Percentiles rank a stretch among this genome's conserved stretches.
These are phyloP conservation scores for Geoglossum cookeanum DNA, from an alignment of 2,329 filamentous ascomycete genomes.

Conservation along the genomic window DNA sequence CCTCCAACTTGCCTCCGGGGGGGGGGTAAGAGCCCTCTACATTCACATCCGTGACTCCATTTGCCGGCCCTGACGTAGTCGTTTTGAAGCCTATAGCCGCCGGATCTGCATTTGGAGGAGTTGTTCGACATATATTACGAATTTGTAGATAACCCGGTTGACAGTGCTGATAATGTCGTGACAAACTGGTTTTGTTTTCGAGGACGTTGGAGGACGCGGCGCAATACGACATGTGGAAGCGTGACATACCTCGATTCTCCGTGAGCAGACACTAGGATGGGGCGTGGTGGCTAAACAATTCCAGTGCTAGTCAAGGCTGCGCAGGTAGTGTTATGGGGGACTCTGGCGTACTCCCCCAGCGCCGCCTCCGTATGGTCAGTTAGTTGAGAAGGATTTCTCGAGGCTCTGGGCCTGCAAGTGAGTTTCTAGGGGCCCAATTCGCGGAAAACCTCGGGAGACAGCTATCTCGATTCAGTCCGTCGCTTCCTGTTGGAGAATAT, in stretches of 20 bases:
- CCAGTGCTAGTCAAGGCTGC: too few relatives aligned
- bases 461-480: slow-evolving; percentile 96
- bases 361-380: too few relatives aligned
- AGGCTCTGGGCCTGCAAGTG: too few relatives aligned
- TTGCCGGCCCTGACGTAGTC: slow-evolving; percentile 19
- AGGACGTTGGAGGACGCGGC: not conserved
- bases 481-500: slow-evolving; percentile 74
- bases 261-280: too few relatives aligned
- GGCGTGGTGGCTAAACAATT: too few relatives aligned
- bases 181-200: slow-evolving; percentile 42
- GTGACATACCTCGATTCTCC: slow-evolving; percentile 46
- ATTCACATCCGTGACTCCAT: slow-evolving; percentile 14
- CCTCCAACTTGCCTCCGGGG: slow-evolving; percentile 43
- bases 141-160: slow-evolving; percentile 82
- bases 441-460: slow-evolving; percentile 84
- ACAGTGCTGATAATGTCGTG: slow-evolving; percentile 90
- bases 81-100: slow-evolving; percentile 57
- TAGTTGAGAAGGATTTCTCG: too few relatives aligned
- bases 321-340: too few relatives aligned
- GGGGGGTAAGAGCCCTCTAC: slow-evolving; percentile 17
- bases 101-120: slow-evolving; percentile 59
- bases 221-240: too few relatives aligned
- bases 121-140: slow-evolving; percentile 70
- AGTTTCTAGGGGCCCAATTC: too few relatives aligned
- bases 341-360: too few relatives aligned